These are phyloP conservation scores for Pichia ethanolica DNA, from an alignment of 805 yeast genomes.

Conservation along the genomic window DNA sequence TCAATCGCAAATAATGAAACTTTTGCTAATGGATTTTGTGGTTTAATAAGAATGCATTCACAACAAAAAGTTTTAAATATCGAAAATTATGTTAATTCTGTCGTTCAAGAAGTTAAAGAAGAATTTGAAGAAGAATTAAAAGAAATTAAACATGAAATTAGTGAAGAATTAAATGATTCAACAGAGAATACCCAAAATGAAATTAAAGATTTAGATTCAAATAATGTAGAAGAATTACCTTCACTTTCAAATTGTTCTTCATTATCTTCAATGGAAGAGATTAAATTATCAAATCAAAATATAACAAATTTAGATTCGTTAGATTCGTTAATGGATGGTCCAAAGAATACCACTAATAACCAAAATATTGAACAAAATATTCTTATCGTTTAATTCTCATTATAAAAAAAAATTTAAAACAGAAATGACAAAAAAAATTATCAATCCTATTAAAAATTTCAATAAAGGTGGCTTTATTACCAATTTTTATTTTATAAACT, in stretches of 20 bases:
- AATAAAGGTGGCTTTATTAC: slow-evolving; percentile 8
- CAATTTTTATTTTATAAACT: no score
- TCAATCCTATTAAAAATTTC: no score
- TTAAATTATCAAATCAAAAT: background rate
- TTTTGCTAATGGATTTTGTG: background rate
- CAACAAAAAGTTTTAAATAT: background rate
- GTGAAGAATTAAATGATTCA: background rate
- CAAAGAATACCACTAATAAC: background rate
- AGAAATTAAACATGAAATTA: no score
- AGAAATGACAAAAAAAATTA: background rate
- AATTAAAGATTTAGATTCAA: background rate
- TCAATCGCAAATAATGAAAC: no score
- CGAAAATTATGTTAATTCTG: background rate
- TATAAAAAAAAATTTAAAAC: background rate
- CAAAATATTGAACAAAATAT: background rate
- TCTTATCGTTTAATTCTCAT: background rate
- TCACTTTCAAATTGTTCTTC: slow-evolving; percentile 24
- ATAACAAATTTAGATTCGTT: background rate
- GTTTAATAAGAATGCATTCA: slow-evolving; percentile 5
- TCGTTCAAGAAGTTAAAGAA: background rate
- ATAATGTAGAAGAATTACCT: slow-evolving; percentile 18
- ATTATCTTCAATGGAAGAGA: slow-evolving; percentile 20
- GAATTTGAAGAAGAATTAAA: background rate
- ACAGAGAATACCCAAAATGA: background rate
- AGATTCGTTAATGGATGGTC: background rate